Conservation (phyloP, 768 basidiomycete species). For the Chalciporus chontae region DNA sequence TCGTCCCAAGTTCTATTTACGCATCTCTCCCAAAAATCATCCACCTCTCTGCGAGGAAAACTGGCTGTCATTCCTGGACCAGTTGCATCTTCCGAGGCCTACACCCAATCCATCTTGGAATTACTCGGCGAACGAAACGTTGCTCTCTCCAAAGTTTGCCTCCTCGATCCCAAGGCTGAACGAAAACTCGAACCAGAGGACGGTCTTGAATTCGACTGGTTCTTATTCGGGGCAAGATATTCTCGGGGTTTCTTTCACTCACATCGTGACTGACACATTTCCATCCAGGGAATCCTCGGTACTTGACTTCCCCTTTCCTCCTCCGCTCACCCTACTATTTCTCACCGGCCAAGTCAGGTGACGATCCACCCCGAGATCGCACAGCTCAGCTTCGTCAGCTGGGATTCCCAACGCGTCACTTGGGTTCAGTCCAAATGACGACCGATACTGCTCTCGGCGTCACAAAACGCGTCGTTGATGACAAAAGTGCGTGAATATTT, state of each 20-base stretch:
- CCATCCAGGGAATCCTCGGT: slow-evolving; percentile 60
- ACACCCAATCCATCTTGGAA: slow-evolving; percentile 15
- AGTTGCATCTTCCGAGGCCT: slow-evolving; percentile 25
- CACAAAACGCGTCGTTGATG: slow-evolving; percentile 76
- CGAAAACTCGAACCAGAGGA: slow-evolving; percentile 70
- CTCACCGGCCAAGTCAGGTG: slow-evolving; percentile 50
- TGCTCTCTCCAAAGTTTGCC: slow-evolving; percentile 65
- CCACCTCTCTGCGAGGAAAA: slow-evolving; percentile 43
- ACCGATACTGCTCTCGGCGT: slow-evolving; percentile 96
- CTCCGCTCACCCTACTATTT: neutral
- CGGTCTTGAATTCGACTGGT: slow-evolving; percentile 79
- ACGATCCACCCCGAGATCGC: slow-evolving; percentile 93
- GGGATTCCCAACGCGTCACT: slow-evolving; percentile 83
- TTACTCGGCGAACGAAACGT: slow-evolving; percentile 23
- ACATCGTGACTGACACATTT: neutral
- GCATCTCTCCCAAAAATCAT: slow-evolving; percentile 74
- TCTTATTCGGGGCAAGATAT: slow-evolving; percentile 78
- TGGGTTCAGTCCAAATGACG: slow-evolving; percentile 94
- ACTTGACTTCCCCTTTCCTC: neutral
- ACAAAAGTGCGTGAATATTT: slow-evolving; percentile 46
- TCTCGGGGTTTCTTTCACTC: neutral
- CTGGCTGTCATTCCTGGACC: slow-evolving; percentile 10
- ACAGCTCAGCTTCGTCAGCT: slow-evolving; percentile 83
- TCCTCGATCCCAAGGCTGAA: slow-evolving; percentile 90
- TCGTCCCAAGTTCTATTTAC: slow-evolving; percentile 75